Percentiles rank a stretch among this genome's conserved stretches.
These are phyloP conservation scores for Yamadazyma phyllophila DNA, from an alignment of 805 yeast species.

Conservation along the genomic window DNA sequence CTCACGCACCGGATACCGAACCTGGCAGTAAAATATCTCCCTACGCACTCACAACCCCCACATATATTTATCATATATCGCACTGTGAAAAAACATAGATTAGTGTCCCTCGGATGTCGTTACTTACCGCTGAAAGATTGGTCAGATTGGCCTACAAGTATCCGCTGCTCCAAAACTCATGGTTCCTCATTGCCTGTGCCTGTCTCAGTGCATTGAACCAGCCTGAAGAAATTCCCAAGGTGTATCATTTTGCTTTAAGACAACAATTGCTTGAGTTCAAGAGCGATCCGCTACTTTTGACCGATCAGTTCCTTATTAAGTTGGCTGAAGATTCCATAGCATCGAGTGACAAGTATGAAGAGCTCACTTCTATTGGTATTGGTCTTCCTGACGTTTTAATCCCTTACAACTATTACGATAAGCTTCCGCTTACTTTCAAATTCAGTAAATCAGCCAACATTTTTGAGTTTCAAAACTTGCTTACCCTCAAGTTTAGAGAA, in stretches of 20 bases:
- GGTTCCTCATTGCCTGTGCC: conserved; percentile 82
- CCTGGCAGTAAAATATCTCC: too few species aligned
- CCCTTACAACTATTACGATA: conserved; percentile 36
- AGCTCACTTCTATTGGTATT: conserved; percentile 40
- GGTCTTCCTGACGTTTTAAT: conserved; percentile 41
- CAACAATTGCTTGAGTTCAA: conserved; percentile 40
- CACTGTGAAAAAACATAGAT: background rate
- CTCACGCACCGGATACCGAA: too few species aligned
- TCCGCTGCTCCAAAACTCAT: conserved; percentile 53
- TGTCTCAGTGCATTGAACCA: conserved; percentile 77
- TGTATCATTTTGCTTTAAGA: conserved; percentile 66
- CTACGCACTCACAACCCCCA: conserved; percentile 1
- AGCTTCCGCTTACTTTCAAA: conserved; percentile 38
- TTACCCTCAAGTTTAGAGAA: conserved; percentile 65
- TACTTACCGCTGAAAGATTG: conserved; percentile 53
- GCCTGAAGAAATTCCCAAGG: conserved; percentile 74
- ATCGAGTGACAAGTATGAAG: conserved; percentile 37
- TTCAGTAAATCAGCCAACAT: conserved; percentile 33
- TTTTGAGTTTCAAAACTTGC: conserved; percentile 28
- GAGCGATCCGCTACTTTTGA: conserved; percentile 25
- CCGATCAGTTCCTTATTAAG: conserved; percentile 31
- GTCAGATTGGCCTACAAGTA: conserved; percentile 49
- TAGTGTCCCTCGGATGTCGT: conserved; percentile 5
- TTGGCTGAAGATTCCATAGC: conserved; percentile 40
- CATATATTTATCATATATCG: background rate